Conservation (phyloP, 106 monocot species). For the Platanthera zijinensis region DNA sequence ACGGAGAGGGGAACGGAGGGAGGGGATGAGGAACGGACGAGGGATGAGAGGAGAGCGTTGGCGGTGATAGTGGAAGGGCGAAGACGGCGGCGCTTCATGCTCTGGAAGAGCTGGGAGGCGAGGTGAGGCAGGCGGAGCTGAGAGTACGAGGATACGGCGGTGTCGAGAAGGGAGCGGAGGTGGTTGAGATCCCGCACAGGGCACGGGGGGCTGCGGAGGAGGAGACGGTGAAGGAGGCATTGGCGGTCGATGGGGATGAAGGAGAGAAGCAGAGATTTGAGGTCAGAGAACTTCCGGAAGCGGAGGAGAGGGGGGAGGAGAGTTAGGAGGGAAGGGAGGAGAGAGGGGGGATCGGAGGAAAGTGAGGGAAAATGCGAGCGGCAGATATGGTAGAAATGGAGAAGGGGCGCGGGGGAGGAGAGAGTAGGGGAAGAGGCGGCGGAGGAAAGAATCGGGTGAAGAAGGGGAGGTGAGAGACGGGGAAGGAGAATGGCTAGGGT, state of each 20-base stretch:
- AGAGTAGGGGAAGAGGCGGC: constrained; percentile 2
- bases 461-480: background rate
- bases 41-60: constrained; percentile 38
- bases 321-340: background rate
- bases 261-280: constrained; percentile 5
- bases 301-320: constrained; percentile 2
- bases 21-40: constrained; percentile 35
- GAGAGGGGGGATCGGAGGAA: constrained; percentile 1
- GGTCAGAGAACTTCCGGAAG: constrained; percentile 5
- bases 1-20: constrained; percentile 21
- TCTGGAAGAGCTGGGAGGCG: constrained; percentile 37
- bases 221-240: constrained; percentile 5
- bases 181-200: background rate
- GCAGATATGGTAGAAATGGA: constrained; percentile 2
- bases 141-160: constrained; percentile 47
- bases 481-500: background rate
- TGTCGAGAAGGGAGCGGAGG: constrained; percentile 39
- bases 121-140: constrained; percentile 29
- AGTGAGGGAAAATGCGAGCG: background rate
- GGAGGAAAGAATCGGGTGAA: constrained; percentile 1
- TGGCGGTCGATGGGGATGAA: constrained; percentile 4
- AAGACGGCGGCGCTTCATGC: constrained; percentile 38
- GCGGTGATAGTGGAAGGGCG: constrained; percentile 41
- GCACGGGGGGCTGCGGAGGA: background rate
- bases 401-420: background rate